A percentile compares a stretch with the other conserved stretches of the same genome.
These are phyloP conservation scores for Malania oleifera DNA, from an alignment of 164 flowering plant species.

Conservation along the genomic window DNA sequence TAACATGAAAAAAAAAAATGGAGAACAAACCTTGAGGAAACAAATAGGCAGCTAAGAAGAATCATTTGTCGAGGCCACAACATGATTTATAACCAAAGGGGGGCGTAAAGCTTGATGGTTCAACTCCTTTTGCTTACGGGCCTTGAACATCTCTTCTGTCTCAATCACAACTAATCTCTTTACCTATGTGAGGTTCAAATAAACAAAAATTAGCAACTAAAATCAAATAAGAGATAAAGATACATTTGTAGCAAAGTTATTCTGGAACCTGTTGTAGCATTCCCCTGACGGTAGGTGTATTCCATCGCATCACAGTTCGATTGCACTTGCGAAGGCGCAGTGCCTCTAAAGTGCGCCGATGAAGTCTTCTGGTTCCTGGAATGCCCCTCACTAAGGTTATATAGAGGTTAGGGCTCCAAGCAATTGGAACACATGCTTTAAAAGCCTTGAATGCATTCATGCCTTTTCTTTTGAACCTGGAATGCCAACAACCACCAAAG, in stretches of 20 bases:
- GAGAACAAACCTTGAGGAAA: constrained; percentile 7
- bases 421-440: constrained; percentile 72
- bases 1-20: too few relatives aligned
- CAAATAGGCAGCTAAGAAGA: constrained; percentile 26
- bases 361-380: constrained; percentile 82
- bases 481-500: neutral
- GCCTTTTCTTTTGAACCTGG: constrained; percentile 13
- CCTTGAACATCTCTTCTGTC: constrained; percentile 88
- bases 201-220: neutral
- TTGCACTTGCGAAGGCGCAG: constrained; percentile 71
- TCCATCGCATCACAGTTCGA: constrained; percentile 80
- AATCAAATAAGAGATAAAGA: neutral
- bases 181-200: constrained; percentile 37
- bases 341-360: constrained; percentile 81
- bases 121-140: constrained; percentile 56
- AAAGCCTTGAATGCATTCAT: constrained; percentile 88
- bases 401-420: constrained; percentile 74
- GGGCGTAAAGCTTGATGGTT: constrained; percentile 70
- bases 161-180: constrained; percentile 87
- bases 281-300: constrained; percentile 88
- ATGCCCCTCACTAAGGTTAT: constrained; percentile 84
- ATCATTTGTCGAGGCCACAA: constrained; percentile 24
- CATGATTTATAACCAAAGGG: constrained; percentile 66
- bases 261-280: constrained; percentile 82
- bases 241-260: neutral